Evolutionary conservation across 352 stramenopile genomes (phyloP).

Genomic region (Aphanomyces euteiches): DNA sequence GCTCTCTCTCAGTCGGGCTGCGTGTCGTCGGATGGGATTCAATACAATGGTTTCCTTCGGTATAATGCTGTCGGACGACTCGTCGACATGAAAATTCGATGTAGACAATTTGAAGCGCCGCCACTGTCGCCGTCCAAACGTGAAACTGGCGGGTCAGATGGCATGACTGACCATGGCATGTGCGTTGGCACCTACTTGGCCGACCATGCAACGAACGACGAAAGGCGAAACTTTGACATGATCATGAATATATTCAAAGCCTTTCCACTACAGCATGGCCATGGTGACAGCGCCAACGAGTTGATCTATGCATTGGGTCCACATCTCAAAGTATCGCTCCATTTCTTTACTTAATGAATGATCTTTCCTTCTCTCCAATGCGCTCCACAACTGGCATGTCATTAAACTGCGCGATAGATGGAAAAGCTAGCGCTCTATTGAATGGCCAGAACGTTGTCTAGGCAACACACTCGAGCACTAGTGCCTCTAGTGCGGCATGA

Average conservation of each 20-base stretch:
- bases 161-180: background rate
- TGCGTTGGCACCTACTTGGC: constrained; percentile 25
- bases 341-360: constrained; percentile 21
- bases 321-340: constrained; percentile 18
- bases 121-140: background rate
- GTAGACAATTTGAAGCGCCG: constrained; percentile 1
- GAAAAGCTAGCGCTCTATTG: too few species aligned
- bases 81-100: background rate
- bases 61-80: constrained; percentile 1
- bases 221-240: constrained; percentile 21
- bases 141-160: background rate
- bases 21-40: constrained; percentile 6
- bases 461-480: too few species aligned
- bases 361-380: too few species aligned
- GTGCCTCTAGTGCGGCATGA: background rate
- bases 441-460: too few species aligned
- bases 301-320: constrained; percentile 16
- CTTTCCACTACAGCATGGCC: background rate
- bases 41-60: constrained; percentile 3
- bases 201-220: constrained; percentile 18
- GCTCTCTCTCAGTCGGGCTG: background rate
- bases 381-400: too few species aligned
- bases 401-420: too few species aligned
- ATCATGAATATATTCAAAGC: background rate
- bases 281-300: background rate